A percentile compares a stretch with the other conserved stretches of the same genome.
These are phyloP conservation scores for Diaporthe capsici DNA, from an alignment of 2,329 filamentous ascomycete species.

Conservation along the genomic window DNA sequence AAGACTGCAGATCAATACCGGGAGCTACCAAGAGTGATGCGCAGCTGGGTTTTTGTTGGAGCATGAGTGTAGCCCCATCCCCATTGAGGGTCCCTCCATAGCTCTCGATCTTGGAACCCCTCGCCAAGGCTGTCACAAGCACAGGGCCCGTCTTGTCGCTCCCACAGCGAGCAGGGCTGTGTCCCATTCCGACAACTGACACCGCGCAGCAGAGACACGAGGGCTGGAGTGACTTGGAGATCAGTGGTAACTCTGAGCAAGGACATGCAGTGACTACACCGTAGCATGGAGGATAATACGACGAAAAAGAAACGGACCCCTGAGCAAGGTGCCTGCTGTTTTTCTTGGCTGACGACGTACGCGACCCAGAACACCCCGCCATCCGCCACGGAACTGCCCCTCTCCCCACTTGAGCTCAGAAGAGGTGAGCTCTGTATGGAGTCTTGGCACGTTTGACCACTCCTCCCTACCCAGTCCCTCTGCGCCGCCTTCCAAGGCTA, in stretches of 20 bases:
- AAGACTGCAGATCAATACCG: slow-evolving; percentile 1
- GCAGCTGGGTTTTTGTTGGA: slow-evolving; percentile 5
- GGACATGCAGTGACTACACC: too few relatives aligned
- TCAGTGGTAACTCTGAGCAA: background rate
- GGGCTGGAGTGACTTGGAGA: too few relatives aligned
- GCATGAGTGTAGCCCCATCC: background rate
- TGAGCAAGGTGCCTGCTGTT: background rate
- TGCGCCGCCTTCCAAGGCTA: slow-evolving; percentile 11
- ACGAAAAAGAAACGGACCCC: slow-evolving; percentile 30
- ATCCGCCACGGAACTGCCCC: slow-evolving; percentile 35
- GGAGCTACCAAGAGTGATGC: slow-evolving; percentile 15
- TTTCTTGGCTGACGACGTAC: slow-evolving; percentile 28
- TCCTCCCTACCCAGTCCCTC: slow-evolving; percentile 27
- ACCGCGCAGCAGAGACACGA: background rate
- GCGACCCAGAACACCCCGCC: slow-evolving; percentile 32
- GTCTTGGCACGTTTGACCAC: slow-evolving; percentile 40
- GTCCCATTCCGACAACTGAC: background rate
- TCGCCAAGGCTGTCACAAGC: slow-evolving; percentile 28
- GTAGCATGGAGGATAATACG: background rate
- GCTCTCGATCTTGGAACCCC: slow-evolving; percentile 3
- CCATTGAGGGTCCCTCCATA: background rate
- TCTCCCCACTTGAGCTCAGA: slow-evolving; percentile 37
- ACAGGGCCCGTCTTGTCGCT: background rate
- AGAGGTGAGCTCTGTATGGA: slow-evolving; percentile 38
- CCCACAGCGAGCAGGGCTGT: background rate